These are phyloP conservation scores for Discostella stelligeroides DNA, from an alignment of 108 stramenopile genomes.

Conservation along the genomic window DNA sequence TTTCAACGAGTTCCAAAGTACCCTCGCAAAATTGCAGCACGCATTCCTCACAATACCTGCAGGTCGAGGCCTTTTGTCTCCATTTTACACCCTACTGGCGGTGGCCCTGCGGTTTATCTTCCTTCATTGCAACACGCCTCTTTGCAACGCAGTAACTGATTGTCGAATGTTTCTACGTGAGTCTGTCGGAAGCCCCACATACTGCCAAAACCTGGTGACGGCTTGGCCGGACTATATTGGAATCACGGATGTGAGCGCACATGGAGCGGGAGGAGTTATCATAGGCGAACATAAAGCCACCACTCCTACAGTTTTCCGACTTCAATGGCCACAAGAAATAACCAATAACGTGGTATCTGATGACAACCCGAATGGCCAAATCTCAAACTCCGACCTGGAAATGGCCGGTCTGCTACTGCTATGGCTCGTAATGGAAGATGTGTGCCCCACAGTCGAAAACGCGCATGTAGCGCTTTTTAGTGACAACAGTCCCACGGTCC, in stretches of 20 bases:
- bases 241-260: background rate
- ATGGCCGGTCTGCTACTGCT: too few species aligned
- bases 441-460: too few species aligned
- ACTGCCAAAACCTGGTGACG: slow-evolving; percentile 1
- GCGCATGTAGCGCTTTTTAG: too few species aligned
- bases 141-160: background rate
- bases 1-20: slow-evolving; percentile 14
- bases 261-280: slow-evolving; percentile 43
- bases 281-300: slow-evolving; percentile 21
- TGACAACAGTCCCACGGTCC: too few species aligned
- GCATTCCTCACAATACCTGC: too few species aligned
- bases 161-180: slow-evolving; percentile 1
- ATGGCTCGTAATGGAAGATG: too few species aligned
- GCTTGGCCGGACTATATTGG: slow-evolving; percentile 13
- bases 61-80: too few species aligned
- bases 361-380: slow-evolving; percentile 39
- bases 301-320: slow-evolving; percentile 5
- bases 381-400: slow-evolving; percentile 39
- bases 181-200: background rate
- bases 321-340: too few species aligned
- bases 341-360: too few species aligned
- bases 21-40: background rate
- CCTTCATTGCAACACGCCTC: background rate
- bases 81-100: slow-evolving; percentile 4
- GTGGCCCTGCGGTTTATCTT: background rate